These are phyloP conservation scores for Coemansia sp. DNA, from an alignment of 192 early-diverging fungal species.

Conservation along the genomic window DNA sequence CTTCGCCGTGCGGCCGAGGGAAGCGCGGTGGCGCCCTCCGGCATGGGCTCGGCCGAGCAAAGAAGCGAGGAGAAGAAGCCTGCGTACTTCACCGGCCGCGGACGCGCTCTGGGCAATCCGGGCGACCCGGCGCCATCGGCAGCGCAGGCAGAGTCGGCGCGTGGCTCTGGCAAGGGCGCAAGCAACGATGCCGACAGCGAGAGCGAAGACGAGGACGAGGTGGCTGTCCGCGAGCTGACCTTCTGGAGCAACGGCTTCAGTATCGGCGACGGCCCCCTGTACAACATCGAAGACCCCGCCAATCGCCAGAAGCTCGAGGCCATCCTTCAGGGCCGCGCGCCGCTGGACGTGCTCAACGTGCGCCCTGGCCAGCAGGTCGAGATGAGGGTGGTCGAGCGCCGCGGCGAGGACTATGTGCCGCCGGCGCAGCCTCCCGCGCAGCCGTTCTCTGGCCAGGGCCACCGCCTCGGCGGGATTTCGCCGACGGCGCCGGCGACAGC, in stretches of 20 bases:
- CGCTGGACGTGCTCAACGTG: constrained; percentile 82
- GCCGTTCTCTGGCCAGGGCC: constrained; percentile 77
- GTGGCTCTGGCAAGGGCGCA: not conserved
- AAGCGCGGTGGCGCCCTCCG: constrained; percentile 8
- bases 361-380: constrained; percentile 86
- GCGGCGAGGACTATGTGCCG: constrained; percentile 84
- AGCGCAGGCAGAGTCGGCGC: not conserved
- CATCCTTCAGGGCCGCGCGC: constrained; percentile 89
- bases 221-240: constrained; percentile 67
- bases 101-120: constrained; percentile 22
- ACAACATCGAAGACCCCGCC: constrained; percentile 80
- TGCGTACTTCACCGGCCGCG: constrained; percentile 31
- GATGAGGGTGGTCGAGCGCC: constrained; percentile 73
- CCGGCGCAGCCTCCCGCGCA: constrained; percentile 62
- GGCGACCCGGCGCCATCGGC: not conserved
- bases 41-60: not conserved
- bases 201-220: constrained; percentile 11
- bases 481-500: constrained; percentile 34
- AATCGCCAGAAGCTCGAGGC: constrained; percentile 80
- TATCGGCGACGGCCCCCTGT: constrained; percentile 88
- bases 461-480: constrained; percentile 68
- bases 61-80: constrained; percentile 9
- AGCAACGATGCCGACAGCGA: constrained; percentile 1
- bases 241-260: constrained; percentile 98
- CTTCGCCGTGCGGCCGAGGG: constrained; percentile 40